Base-by-base conservation (phyloP, 306 rosid species). In the Pterocarpus macrocarpus region DNA sequence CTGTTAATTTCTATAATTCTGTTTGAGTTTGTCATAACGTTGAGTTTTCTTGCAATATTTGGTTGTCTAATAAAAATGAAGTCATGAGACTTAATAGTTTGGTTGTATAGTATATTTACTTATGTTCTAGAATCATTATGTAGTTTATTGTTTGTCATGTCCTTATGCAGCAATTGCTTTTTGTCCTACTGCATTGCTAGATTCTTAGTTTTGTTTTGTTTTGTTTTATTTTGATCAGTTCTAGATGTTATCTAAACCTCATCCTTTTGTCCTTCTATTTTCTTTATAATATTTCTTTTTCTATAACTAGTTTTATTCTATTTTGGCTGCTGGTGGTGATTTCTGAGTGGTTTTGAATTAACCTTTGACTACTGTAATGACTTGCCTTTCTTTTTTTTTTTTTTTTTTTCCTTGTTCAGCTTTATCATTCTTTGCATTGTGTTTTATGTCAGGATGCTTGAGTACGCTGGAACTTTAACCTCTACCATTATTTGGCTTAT, bases 331-430 rank as follows among this genome's bases (percentile, higher is more conserved):
- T 43, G 57, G 64, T 33, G 22, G 45, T 64, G 34, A 62, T 50
- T 22, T 73, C 50, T 67, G 11, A 59, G 69, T 61, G 70, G 36
- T 79, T 84, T 75, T 63, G 59, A 58, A 35, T 75, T 50, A 17
- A 52, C 28, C 28, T 22, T 22, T 22, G 28, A 22, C 28, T 22
- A 1, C 68, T 34, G 5, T 50, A 17, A 57, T 55, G 13, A 2
- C 50, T 38, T 38, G 41, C 41, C 6, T 2, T 28, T 10, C 4
- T 53, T 8, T 47, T 1, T 14, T 45, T 71, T 59, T 52, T 41
- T 43, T 44, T 38, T 32, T 22, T 22, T 22, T 32, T 66, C 12
- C 44, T 69, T 58, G 55, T 56, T 62, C 44, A 69, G 28, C 28
- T 22, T 22, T 22, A 69, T 75, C 71, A 62, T 67, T 67, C 15